These are phyloP conservation scores for Marchantia paleacea DNA, from an alignment of 225 moss, liverwort and hornwort genomes.

Conservation along the genomic window DNA sequence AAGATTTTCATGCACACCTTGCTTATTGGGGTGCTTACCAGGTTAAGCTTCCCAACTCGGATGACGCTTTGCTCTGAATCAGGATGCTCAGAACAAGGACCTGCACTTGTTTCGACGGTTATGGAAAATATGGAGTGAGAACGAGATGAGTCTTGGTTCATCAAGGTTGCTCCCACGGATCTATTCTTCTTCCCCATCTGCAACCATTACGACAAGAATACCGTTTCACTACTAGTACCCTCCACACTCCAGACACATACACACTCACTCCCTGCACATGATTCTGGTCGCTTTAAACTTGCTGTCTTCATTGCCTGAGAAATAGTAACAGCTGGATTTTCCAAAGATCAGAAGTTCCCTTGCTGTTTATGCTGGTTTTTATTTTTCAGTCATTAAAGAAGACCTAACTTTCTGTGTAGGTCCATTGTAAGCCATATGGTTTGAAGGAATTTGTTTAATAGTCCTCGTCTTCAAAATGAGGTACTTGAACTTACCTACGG, in stretches of 20 bases:
- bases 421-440: background rate
- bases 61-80: constrained; percentile 61
- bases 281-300: background rate
- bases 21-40: constrained; percentile 45
- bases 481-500: background rate
- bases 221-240: background rate
- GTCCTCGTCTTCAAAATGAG: background rate
- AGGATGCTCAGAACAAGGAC: constrained; percentile 52
- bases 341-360: background rate
- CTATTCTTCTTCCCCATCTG: constrained; percentile 95
- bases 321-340: background rate
- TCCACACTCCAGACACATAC: background rate
- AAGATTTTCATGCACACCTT: background rate
- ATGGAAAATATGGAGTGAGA: constrained; percentile 94
- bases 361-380: no score
- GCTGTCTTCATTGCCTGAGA: background rate
- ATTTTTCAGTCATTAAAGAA: background rate
- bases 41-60: constrained; percentile 91
- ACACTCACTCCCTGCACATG: background rate
- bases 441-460: background rate
- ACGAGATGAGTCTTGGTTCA: constrained; percentile 97
- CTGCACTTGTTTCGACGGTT: constrained; percentile 89
- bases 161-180: constrained; percentile 90
- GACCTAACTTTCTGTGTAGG: background rate
- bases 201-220: background rate